Evolutionary conservation across 1,139 yeast species (phyloP).

Genomic region (Saccharomyces pastorianus): DNA sequence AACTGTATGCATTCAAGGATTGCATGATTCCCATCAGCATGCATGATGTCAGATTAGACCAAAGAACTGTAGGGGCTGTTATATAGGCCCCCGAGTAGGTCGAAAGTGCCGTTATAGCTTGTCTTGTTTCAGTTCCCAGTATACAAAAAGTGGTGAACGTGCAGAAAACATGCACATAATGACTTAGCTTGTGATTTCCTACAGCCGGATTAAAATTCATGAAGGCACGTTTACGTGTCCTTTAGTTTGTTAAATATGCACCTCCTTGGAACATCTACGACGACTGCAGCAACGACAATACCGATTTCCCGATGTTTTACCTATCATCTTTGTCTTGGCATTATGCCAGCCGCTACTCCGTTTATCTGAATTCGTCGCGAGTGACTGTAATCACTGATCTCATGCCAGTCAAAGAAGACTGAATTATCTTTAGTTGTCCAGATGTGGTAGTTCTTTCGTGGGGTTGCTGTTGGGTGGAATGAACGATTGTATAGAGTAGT

Average conservation of each 20-base stretch:
- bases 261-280: neutral
- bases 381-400: neutral
- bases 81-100: slow-evolving; percentile 33
- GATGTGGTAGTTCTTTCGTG: neutral
- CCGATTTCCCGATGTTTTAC: neutral
- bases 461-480: neutral
- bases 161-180: neutral
- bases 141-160: slow-evolving; percentile 23
- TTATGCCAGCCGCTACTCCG: neutral
- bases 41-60: slow-evolving; percentile 80
- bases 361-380: neutral
- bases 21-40: slow-evolving; percentile 52
- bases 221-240: neutral
- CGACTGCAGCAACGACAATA: neutral
- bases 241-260: neutral
- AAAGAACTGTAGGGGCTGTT: slow-evolving; percentile 48
- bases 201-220: neutral
- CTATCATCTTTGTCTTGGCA: neutral
- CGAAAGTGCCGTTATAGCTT: slow-evolving; percentile 28
- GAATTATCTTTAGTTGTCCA: neutral
- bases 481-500: neutral
- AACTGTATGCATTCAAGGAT: slow-evolving; percentile 12
- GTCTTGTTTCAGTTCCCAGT: slow-evolving; percentile 31
- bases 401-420: neutral
- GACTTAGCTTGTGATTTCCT: neutral